A percentile compares a stretch with the other conserved stretches of the same genome.
phyloP scores from a whole-genome alignment of 139 green algal genomes.

The Helicosporidium sp. region DNA sequence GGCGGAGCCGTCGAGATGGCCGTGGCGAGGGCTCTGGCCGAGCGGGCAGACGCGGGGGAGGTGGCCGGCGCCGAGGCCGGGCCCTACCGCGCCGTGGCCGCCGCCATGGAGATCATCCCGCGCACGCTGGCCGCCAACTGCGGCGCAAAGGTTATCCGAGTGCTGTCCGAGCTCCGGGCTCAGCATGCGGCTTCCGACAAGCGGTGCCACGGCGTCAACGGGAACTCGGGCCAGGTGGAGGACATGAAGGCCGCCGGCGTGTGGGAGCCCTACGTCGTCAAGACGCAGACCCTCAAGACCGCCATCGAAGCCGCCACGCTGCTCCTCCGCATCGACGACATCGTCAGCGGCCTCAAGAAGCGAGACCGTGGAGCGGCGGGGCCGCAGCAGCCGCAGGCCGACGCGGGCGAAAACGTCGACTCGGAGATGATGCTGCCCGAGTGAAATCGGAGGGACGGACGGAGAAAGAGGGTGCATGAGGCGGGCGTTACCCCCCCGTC shows the following conservation, averaged over 20 bases:
- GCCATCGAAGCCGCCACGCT: slow-evolving; percentile 73
- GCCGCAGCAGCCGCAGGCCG: slow-evolving; percentile 17
- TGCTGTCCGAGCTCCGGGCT: slow-evolving; percentile 88
- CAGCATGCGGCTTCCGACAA: too few species aligned
- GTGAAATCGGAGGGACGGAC: too few species aligned
- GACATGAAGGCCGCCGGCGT: slow-evolving; percentile 91
- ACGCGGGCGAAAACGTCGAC: slow-evolving; percentile 47
- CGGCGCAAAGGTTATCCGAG: slow-evolving; percentile 93
- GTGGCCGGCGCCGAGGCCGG: slow-evolving; percentile 33
- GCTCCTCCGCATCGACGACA: slow-evolving; percentile 97
- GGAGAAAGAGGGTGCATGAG: too few species aligned
- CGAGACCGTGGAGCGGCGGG: slow-evolving; percentile 4
- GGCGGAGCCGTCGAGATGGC: slow-evolving; percentile 96
- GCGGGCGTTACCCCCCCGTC: too few species aligned
- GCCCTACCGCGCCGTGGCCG: slow-evolving; percentile 50
- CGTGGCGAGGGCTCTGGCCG: slow-evolving; percentile 38
- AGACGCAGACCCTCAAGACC: slow-evolving; percentile 92
- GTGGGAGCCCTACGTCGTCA: slow-evolving; percentile 90
- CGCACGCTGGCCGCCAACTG: slow-evolving; percentile 94
- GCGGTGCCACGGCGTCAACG: neutral
- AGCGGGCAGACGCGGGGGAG: slow-evolving; percentile 23
- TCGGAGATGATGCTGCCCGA: slow-evolving; percentile 53
- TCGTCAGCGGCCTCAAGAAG: slow-evolving; percentile 74
- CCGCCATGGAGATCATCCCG: slow-evolving; percentile 92
- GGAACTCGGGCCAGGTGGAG: slow-evolving; percentile 45